Evolutionary conservation across 1,284 basidiomycete species (phyloP), one percentile per base, ranked within the genome.

Genomic region (Mycosarcoma mackinlayi): DNA sequence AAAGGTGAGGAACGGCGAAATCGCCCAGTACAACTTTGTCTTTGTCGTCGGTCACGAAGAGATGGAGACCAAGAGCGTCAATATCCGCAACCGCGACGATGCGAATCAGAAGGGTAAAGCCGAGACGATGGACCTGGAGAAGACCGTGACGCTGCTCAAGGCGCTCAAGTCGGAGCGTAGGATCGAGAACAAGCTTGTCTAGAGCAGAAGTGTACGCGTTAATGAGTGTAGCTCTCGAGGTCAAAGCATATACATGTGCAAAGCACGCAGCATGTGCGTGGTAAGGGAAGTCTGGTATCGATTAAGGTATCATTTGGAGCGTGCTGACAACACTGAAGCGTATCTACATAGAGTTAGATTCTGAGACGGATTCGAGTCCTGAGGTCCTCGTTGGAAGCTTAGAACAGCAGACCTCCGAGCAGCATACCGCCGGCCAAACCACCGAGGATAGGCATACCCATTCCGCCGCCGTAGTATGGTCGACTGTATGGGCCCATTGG

Each of bases 11-110:
- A 79, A 77, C 50, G 81, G 73, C 34, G 75, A 78, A 50, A 68
- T 76, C 14, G 79, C 77, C 3, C 77, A 83, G 68, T 96, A 96
- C 86, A 98, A 97, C 86, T 98, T 97, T 83, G 93, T 98, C 76
- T 87, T 98, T 69, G 93, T 98, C 61, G 95, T 98, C 44, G 96
- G 96, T 25, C 90, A 95, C 82, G 91, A 93, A 73, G 96, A 99
- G 85, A 85, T 91, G 58, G 89, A 93, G 67, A 86, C 87, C 40
- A 86, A 87, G 50, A 92, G 93, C 4, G 94, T 98, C 79, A 98
- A 98, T 82, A 90, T 98, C 28, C 89, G 95, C 63, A 97, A 97
- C 67, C 47, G 79, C n/a, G 79, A 81, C 64, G 78, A 70, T 30
- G 64, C 55, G 41, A 72, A 71, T 28, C 54, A 59, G 59, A 79